A percentile compares a stretch with the other conserved stretches of the same genome.
These are phyloP conservation scores for Cruciata laevipes DNA, from an alignment of 257 asterid genomes.

Conservation along the genomic window DNA sequence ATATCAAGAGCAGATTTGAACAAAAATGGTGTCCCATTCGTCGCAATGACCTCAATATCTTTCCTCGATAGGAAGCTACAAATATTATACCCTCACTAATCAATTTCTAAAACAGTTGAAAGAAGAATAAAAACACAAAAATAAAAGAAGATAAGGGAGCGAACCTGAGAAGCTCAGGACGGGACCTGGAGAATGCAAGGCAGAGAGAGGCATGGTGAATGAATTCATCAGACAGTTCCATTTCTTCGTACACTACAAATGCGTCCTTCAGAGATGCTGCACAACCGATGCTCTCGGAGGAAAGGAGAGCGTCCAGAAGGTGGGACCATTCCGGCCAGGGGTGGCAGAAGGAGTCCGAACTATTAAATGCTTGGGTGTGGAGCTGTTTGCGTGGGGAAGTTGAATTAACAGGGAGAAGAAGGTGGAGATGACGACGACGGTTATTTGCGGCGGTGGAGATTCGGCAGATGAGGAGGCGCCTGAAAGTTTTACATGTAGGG, in stretches of 20 bases:
- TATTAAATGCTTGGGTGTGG: conserved; percentile 16
- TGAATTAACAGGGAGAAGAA: conserved; percentile 15
- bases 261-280: conserved; percentile 57
- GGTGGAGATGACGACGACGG: background rate
- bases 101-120: background rate
- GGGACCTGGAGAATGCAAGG: conserved; percentile 59
- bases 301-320: conserved; percentile 33
- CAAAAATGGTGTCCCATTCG: conserved; percentile 84
- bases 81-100: background rate
- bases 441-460: conserved; percentile 27
- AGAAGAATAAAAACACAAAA: background rate
- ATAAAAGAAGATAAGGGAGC: conserved; percentile 11
- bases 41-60: conserved; percentile 63
- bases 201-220: conserved; percentile 45
- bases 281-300: conserved; percentile 9
- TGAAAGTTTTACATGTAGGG: conserved; percentile 19
- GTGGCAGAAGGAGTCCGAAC: conserved; percentile 18
- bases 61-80: conserved; percentile 65
- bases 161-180: conserved; percentile 64
- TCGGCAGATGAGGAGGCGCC: conserved; percentile 50
- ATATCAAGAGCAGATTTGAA: conserved; percentile 76
- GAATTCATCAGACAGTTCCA: conserved; percentile 51
- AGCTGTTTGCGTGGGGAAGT: conserved; percentile 15
- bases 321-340: conserved; percentile 88
- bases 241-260: conserved; percentile 56